Evolutionary conservation across 2,329 filamentous ascomycete species (phyloP), one percentile per base, ranked within the genome.

Genomic region (Colletotrichum ledebouriae): DNA sequence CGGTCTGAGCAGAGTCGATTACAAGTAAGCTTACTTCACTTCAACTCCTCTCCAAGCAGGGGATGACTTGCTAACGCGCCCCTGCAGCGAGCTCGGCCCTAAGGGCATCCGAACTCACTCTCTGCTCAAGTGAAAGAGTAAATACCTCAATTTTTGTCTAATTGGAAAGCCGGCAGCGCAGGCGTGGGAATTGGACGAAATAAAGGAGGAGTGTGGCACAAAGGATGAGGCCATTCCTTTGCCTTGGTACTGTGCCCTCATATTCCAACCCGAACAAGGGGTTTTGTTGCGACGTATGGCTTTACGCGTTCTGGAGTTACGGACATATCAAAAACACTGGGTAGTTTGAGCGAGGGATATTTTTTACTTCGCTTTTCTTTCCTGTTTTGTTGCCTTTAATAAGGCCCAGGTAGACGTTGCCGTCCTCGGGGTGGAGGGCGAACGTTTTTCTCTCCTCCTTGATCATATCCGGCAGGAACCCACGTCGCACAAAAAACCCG

Each of bases 1-100:
- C 84, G 88, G 85, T 71, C 76, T 89, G 64, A 87, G 80, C 71
- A 81, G 87, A 44, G 83, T 88, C 3, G 87, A 89, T 71, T 89
- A 88, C 75, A 89, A 89, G 87, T 89, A 76, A 78, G 86, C 79
- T 17, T 39, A 39, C 17, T 12, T 46, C 29, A 41, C 44, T 6
- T 11, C 12, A 29, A n/a, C 50, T 22, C 13, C 29, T 29, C 7
- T 6, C 29, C 9, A 17, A 4, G 22, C 13, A 10, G 1, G 34
- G 4, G 29, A 46, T 56, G 15, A 56, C 1, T 34, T 53, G 58
- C n/a, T 15, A 56, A 37, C 33, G 34, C 17, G 6, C 62, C 34
- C 65, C 70, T 15, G 72, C 60, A 87, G 85, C 71, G 85, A 87
- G 65, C 75, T 86, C 47, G 85, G 85, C 1, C 85, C 85, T 69